phyloP scores from a whole-genome alignment of 208 protist species.

The Crithidia bombi region DNA sequence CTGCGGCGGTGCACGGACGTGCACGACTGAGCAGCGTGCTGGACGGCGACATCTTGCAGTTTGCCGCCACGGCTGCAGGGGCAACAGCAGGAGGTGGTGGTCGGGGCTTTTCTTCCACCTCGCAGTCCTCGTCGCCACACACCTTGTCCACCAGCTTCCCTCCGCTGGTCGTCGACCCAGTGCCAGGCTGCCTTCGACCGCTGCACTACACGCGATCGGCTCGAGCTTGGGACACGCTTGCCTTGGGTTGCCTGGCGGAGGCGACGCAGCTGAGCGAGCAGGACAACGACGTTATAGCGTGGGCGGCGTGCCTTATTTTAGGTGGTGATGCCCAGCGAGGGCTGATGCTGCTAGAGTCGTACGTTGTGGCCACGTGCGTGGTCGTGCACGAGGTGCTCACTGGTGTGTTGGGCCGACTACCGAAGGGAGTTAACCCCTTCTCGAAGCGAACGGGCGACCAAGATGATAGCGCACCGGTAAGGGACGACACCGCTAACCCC shows the following conservation, averaged over 20 bases:
- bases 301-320: slow-evolving; percentile 53
- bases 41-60: slow-evolving; percentile 1
- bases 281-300: slow-evolving; percentile 64
- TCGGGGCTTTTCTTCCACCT: not conserved
- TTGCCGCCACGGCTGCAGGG: not conserved
- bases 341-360: slow-evolving; percentile 60
- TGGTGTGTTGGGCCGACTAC: not conserved
- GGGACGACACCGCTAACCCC: not conserved
- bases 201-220: slow-evolving; percentile 33
- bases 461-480: not conserved
- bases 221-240: slow-evolving; percentile 49
- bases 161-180: slow-evolving; percentile 14
- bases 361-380: slow-evolving; percentile 64
- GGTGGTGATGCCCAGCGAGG: slow-evolving; percentile 43
- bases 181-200: slow-evolving; percentile 11
- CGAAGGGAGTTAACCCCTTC: slow-evolving; percentile 1
- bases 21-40: slow-evolving; percentile 7
- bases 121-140: not conserved
- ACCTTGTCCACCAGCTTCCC: not conserved
- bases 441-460: not conserved
- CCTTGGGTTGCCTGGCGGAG: slow-evolving; percentile 57
- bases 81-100: not conserved
- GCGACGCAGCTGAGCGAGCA: slow-evolving; percentile 41
- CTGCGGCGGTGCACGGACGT: slow-evolving; percentile 3
- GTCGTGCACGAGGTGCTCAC: slow-evolving; percentile 34